phyloP scores from a whole-genome alignment of 2,329 filamentous ascomycete species.

The Aspergillus ustus region DNA sequence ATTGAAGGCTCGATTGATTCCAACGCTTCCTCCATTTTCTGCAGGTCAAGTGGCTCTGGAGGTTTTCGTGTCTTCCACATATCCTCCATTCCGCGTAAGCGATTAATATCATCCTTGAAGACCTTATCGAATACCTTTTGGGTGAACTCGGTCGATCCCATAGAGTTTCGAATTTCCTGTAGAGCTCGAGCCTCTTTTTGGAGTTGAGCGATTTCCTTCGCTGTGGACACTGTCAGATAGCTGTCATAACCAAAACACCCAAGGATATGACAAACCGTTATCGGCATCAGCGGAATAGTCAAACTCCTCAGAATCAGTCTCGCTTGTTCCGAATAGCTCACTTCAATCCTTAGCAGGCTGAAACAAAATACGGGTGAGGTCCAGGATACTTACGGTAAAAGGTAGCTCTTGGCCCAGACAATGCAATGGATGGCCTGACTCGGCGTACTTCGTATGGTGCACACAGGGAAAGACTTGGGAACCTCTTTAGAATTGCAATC shows the following conservation, averaged over 20 bases:
- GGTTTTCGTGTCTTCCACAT: slow-evolving; percentile 90
- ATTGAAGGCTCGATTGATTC: slow-evolving; percentile 58
- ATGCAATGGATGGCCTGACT: slow-evolving; percentile 98
- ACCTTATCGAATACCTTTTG: slow-evolving; percentile 90
- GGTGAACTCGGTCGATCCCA: slow-evolving; percentile 78
- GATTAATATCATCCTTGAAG: slow-evolving; percentile 80
- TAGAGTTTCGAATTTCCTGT: slow-evolving; percentile 78
- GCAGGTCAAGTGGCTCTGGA: slow-evolving; percentile 75
- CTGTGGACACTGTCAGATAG: slow-evolving; percentile 38
- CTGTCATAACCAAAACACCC: neutral
- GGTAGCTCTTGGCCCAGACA: slow-evolving; percentile 96
- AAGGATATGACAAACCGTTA: slow-evolving; percentile 61
- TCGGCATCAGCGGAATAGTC: slow-evolving; percentile 81
- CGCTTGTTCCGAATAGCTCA: slow-evolving; percentile 90
- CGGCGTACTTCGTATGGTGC: slow-evolving; percentile 94
- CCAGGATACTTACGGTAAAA: slow-evolving; percentile 67
- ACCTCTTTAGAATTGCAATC: slow-evolving; percentile 89
- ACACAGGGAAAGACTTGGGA: slow-evolving; percentile 92
- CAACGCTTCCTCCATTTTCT: slow-evolving; percentile 61
- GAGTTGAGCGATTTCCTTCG: slow-evolving; percentile 84
- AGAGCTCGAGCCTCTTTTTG: slow-evolving; percentile 82
- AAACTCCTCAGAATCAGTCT: slow-evolving; percentile 79
- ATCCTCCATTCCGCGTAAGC: slow-evolving; percentile 84
- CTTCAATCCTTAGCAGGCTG: slow-evolving; percentile 40
- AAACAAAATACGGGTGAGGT: neutral